Conservation (phyloP, 129 eudicot species). For the Lonicera japonica region DNA sequence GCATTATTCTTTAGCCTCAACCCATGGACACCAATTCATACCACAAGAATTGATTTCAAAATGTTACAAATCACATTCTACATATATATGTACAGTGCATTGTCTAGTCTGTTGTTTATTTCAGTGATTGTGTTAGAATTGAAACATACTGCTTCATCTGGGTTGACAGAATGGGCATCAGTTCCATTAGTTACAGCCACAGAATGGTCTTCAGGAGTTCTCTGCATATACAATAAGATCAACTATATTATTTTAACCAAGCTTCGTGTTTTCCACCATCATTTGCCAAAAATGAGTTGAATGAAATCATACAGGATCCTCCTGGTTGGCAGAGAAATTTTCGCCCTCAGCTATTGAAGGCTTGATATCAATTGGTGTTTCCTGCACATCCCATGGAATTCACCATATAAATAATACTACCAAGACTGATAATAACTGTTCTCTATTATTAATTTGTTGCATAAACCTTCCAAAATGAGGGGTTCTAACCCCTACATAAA, state of each 20-base stretch:
- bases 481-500: not conserved
- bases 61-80: too few relatives aligned
- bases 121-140: not conserved
- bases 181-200: constrained; percentile 19
- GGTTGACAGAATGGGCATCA: constrained; percentile 15
- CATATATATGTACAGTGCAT: too few relatives aligned
- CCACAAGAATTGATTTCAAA: too few relatives aligned
- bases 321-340: constrained; percentile 18
- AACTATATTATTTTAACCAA: not conserved
- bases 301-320: constrained; percentile 26
- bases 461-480: not conserved
- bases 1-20: too few relatives aligned
- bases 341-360: constrained; percentile 15
- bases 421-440: not conserved
- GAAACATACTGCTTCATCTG: constrained; percentile 19
- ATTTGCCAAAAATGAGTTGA: not conserved
- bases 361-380: constrained; percentile 28
- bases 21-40: too few relatives aligned
- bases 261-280: not conserved
- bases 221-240: constrained; percentile 6
- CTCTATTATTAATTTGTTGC: not conserved
- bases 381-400: constrained; percentile 23
- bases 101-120: too few relatives aligned
- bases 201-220: constrained; percentile 24
- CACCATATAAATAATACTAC: not conserved